Base-by-base conservation (phyloP, 2,329 filamentous ascomycete species). In the Keithomyces neogunnii region DNA sequence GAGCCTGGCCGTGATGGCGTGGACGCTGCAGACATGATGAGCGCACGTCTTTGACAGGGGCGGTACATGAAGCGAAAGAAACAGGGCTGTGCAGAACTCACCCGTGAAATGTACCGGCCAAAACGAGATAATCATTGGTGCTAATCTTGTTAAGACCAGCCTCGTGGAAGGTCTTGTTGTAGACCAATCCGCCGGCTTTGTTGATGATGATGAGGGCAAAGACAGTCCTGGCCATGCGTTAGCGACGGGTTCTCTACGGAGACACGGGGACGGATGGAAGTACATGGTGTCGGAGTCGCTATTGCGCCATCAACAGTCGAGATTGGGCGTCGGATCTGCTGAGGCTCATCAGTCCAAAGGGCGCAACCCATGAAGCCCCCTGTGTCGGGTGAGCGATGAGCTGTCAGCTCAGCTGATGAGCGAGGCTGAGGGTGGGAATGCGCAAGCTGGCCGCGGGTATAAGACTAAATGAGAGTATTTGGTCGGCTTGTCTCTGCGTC, bases 31-130 rank as follows among this genome's bases (percentile, higher is more conserved):
- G n/a, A 30, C 30, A 28, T 44, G 11, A 36, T 11, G 46, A 50
- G 50, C 48, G 48, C 48, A 45, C 29, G 19, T 19, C 19, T 19
- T 19, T 19, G 19, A 19, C 9, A 5, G 13, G 26, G 38, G 38
- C 13, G 39, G 28, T 42, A 32, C 3, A 50, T 3, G 38, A 44
- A 44, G 45, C 29, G 19, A 19, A 19, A 19, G 19, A 19, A 19
- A 5, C 31, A 28, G 44, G 6, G 32, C 13, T 45, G 43, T 39
- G 63, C 26, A 1, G 5, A 42, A 62, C 71, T 56, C 73, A 91
- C 88, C 89, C 93, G 66, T 99, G 93, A 69, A 99, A 99, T 50
- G 93, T 99, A 52, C 93, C 93, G 5, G 93, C 93, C 31, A 99
- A 82, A 60, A 97, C 92, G 33, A 99, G 86, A 66, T 95, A 95